Evolutionary conservation across 1,284 basidiomycete genomes (phyloP).

Genomic region (Thecaphora frezii): DNA sequence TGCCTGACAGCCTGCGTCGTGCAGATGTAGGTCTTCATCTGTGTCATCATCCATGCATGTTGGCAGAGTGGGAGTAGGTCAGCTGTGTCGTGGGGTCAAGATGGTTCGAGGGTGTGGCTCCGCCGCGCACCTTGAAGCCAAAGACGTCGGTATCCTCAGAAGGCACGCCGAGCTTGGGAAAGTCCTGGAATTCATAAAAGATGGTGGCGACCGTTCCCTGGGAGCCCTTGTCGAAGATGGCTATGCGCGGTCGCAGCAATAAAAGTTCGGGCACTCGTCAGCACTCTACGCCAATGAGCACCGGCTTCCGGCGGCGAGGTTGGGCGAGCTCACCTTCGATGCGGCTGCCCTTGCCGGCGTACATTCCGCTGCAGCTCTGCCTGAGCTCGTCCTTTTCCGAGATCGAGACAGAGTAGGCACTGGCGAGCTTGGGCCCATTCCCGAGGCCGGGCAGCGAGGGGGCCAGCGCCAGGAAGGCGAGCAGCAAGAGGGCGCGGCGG

Average conservation of each 20-base stretch:
- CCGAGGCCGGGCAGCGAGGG: background rate
- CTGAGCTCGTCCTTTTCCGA: conserved; percentile 67
- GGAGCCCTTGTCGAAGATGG: conserved; percentile 70
- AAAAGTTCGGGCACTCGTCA: too few relatives aligned
- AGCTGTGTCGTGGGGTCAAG: background rate
- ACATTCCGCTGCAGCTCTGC: conserved; percentile 95
- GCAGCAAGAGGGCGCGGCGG: background rate
- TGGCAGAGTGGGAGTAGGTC: background rate
- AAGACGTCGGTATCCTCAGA: conserved; percentile 50
- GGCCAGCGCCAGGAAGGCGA: background rate
- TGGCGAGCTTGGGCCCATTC: background rate
- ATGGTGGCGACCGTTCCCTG: conserved; percentile 89
- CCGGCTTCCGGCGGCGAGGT: too few relatives aligned
- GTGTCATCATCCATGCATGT: conserved; percentile 11
- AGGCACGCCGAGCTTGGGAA: conserved; percentile 75
- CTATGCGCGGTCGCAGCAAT: too few relatives aligned
- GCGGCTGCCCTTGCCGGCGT: conserved; percentile 74
- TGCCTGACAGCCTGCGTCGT: conserved; percentile 23
- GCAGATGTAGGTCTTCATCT: conserved; percentile 69
- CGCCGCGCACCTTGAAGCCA: conserved; percentile 55
- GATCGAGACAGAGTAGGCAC: conserved; percentile 40
- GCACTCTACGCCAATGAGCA: too few relatives aligned
- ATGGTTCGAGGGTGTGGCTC: too few relatives aligned
- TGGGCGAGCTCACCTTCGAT: conserved; percentile 71
- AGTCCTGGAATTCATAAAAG: conserved; percentile 92